Base-by-base conservation (phyloP, 2,329 filamentous ascomycete genomes). In the Neonectria sp. region DNA sequence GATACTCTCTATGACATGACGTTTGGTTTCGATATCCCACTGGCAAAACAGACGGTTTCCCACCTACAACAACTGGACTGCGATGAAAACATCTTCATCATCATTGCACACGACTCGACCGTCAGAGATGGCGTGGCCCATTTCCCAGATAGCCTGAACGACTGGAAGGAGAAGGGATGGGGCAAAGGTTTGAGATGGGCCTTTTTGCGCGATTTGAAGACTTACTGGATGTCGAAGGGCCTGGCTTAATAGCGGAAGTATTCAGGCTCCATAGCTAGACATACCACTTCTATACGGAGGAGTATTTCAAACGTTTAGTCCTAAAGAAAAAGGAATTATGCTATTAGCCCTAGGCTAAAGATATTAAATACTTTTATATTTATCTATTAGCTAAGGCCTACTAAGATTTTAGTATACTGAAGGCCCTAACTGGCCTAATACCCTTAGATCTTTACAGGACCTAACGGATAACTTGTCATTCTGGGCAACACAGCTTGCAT, bases 71-170 rank as follows among this genome's bases (percentile, higher is more conserved):
- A 73, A 21, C 25, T 73, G 40, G 71, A 73, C 27, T 73, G 71
- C 2, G 51, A 73, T 37, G 62, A 73, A 24, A 46, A 71, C 2
- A 63, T 73, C 21, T 73, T 73, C 58, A 60, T 73, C 15, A 45
- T 73, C 17, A 55, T 73, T 11, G 65, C 71, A 0, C 71, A 73
- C 59, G 71, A 73, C n/a, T 73, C 71, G 5, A 73, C 69, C 0
- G 67, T 73, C 0, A 56, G 71, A 5, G 71, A 73, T 60, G 71
- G 71, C 2, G 71, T 73, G n/a, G 52, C 71, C 7, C 71, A 73
- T 40, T 73, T 73, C 4, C 71, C 71, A 0, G 9, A 63, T 15
- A 73, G 65, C 4, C 6, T 73, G 1, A 73, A 73, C 24, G 58
- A 67, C 60, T 73, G 71, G 71, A 72, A 73, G n/a, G 40, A 24